Base-by-base conservation (phyloP, 1,139 yeast species). In the Yamadazyma triangularis region DNA sequence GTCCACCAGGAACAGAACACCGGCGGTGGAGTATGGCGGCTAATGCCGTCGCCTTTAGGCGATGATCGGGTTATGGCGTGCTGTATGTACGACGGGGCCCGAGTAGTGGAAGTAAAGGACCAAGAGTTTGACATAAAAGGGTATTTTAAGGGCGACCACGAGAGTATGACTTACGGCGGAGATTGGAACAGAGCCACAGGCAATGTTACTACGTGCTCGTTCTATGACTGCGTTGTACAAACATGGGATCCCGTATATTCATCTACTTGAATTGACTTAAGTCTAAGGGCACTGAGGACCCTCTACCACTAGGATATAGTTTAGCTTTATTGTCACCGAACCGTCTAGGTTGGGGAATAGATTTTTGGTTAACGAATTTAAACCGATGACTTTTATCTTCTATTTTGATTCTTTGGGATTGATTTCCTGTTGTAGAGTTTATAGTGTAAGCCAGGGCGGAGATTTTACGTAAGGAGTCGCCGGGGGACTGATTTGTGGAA, bases 1-100 rank as follows among this genome's bases (percentile, higher is more conserved):
- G 60, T 60, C 1, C 41, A 52, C 4, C 51, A 62, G 14, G 60
- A 61, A 29, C 58, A 65, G 24, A 73, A 81, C 31, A 60, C 89
- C 2, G 91, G 89, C 1, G 97, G 97, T 6, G 98, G 98, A 1
- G 97, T 89, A 3, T 91, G 98, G 98, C 64, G 95, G 43, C 65
- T 91, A 34, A 60, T 79, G 2, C 95, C 95, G 2, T 63, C 73
- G 23, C 79, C 82, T 0, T 34, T 40, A 1, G 42, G 43, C 3
- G 48, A 69, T 32, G 51, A 70, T 30, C 51, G 74, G 35, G 62
- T 89, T 1, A 60, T 89, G 32, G 78, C 79, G 0, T 89, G 97
- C 50, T 87, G 96, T 50, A 91, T 91, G 97, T 89, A 91, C 48
- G 91, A 87, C 45, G 98, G 98, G 10, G 96, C 95, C 1, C 66